phyloP scores from a whole-genome alignment of 495 filamentous ascomycete genomes.

The Friedmanniomyces simplex region DNA sequence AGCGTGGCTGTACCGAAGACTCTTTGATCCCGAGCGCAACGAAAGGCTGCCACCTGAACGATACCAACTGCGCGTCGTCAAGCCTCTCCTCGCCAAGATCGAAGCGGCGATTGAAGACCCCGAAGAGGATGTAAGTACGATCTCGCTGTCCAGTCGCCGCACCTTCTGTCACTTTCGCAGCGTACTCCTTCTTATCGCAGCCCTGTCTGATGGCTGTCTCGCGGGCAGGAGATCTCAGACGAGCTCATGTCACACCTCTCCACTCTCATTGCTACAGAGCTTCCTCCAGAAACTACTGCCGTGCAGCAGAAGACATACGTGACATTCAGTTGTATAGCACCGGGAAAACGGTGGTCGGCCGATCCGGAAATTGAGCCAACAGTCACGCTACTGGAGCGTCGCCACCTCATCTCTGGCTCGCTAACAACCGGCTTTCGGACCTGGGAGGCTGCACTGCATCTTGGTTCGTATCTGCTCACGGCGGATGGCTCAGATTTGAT shows the following conservation, averaged over 20 bases:
- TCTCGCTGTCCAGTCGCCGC: constrained; percentile 3
- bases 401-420: constrained; percentile 56
- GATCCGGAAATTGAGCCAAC: constrained; percentile 13
- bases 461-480: constrained; percentile 59
- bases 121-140: constrained; percentile 66
- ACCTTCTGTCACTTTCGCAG: background rate
- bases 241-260: constrained; percentile 54
- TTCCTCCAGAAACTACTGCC: constrained; percentile 48
- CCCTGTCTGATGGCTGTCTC: constrained; percentile 18
- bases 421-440: constrained; percentile 83
- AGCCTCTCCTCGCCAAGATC: constrained; percentile 52
- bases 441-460: constrained; percentile 87
- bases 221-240: constrained; percentile 63
- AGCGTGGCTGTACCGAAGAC: constrained; percentile 45
- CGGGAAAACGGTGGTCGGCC: background rate
- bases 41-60: constrained; percentile 46
- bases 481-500: constrained; percentile 37
- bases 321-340: constrained; percentile 43
- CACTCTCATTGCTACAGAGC: constrained; percentile 44
- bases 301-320: constrained; percentile 70
- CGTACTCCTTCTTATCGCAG: constrained; percentile 1
- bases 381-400: constrained; percentile 60
- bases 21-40: constrained; percentile 50
- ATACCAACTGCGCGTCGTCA: constrained; percentile 64
- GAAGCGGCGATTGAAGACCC: constrained; percentile 62